Percentiles rank a stretch among this genome's conserved stretches.
Conservation (phyloP, 2,329 filamentous ascomycete genomes). For the Magnaporthiopsis rhizophila region DNA sequence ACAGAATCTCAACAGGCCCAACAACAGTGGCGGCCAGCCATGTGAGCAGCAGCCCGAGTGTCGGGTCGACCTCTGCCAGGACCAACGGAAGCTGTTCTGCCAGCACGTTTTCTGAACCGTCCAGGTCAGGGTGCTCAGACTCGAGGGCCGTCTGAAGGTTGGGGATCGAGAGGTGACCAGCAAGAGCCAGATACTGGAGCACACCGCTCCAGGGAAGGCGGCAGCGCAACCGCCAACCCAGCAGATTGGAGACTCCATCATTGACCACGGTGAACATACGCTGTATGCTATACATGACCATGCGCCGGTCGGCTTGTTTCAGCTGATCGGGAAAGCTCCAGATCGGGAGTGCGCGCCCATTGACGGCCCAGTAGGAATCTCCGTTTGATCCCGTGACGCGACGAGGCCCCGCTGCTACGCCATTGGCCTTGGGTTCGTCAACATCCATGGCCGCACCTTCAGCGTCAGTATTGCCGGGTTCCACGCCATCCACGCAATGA, state of each 20-base stretch:
- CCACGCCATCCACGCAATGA: constrained; percentile 1
- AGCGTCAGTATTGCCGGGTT: neutral
- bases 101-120: constrained; percentile 37
- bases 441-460: neutral
- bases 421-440: neutral
- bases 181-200: constrained; percentile 50
- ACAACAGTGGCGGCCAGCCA: constrained; percentile 60
- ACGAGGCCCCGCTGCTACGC: neutral
- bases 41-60: constrained; percentile 57
- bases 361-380: constrained; percentile 3
- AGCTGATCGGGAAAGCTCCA: constrained; percentile 24
- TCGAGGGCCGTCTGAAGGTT: constrained; percentile 53
- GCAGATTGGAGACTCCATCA: constrained; percentile 3
- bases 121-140: constrained; percentile 33
- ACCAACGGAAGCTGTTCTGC: constrained; percentile 55
- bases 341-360: neutral
- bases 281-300: constrained; percentile 52
- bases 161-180: constrained; percentile 51
- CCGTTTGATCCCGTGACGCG: neutral
- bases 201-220: constrained; percentile 44
- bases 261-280: constrained; percentile 1
- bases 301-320: constrained; percentile 53
- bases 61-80: constrained; percentile 58
- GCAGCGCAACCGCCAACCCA: constrained; percentile 23
- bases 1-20: constrained; percentile 56